Evolutionary conservation across 768 basidiomycete genomes (phyloP), one percentile per base, ranked within the genome.

Genomic region (Phlebiopsis flavidoalba): DNA sequence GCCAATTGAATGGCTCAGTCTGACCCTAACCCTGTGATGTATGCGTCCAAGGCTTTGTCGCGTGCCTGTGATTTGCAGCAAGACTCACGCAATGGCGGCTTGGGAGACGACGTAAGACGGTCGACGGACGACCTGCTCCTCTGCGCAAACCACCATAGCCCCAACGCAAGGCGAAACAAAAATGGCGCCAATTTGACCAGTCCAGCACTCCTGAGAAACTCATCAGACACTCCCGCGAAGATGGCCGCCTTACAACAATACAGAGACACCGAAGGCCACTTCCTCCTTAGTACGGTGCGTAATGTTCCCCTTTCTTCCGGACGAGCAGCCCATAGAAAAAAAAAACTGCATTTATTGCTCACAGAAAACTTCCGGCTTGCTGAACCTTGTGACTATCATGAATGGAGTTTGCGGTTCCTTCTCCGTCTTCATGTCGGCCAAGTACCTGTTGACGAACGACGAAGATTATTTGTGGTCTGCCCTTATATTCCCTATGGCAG

Each of bases 381-480:
- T 65, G 97, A n/a, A 99, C 78, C 82, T 97, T 55, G 94, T 99
- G 67, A 99, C 97, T 37, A 94, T 99, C 65, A 95, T 95, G 89
- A 99, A 99, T 72, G 97, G 97, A 49, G 89, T 98, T 73, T 99
- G 97, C 76, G 97, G 97, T 60, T 91, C 91, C 17, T 88, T 96
- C 67, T 98, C 95, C 26, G 84, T 99, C 71, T 95, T 98, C 74
- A 91, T 88, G 40, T 95, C 93, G 6, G 95, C 92, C 50, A 86
- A 86, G 56, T 99, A 95, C 79, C 83, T 98, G 66, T 59, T 87
- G 47, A 87, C 88, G 22, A 84, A 88, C 63, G 89, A 95, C 70
- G 81, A 83, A 63, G 84, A 85, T 67, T 87, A 89, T 74, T 78
- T 97, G 61, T 89, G 89, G 87, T 84, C 84, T 58, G 97, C 95